Conservation (phyloP, 805 yeast genomes). For the Danielia reshetovae region DNA sequence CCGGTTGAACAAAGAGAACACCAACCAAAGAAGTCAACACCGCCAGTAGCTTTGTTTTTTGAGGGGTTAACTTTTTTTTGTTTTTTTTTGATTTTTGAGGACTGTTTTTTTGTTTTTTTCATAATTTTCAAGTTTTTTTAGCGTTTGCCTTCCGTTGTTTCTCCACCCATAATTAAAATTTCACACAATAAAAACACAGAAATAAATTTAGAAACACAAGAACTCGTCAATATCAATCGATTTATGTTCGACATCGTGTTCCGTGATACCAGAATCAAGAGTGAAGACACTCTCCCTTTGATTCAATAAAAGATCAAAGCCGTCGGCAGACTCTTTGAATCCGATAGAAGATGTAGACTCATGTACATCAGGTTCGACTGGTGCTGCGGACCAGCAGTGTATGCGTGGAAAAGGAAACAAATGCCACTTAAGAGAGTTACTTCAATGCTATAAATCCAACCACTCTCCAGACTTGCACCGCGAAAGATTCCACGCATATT, state of each 20-base stretch:
- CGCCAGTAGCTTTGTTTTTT: slow-evolving; percentile 2
- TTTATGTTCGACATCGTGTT: slow-evolving; percentile 15
- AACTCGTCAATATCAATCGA: slow-evolving; percentile 29
- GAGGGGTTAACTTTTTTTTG: slow-evolving; percentile 5
- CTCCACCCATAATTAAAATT: slow-evolving; percentile 6
- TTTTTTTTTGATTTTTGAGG: slow-evolving; percentile 4
- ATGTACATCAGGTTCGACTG: slow-evolving; percentile 31
- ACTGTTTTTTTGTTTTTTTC: slow-evolving; percentile 4
- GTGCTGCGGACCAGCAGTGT: slow-evolving; percentile 36
- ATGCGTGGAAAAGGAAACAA: slow-evolving; percentile 10
- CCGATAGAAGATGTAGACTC: slow-evolving; percentile 10
- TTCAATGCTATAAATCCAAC: slow-evolving; percentile 30
- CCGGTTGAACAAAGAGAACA: background rate
- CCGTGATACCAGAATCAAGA: slow-evolving; percentile 4
- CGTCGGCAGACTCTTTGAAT: slow-evolving; percentile 1
- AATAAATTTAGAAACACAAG: slow-evolving; percentile 23
- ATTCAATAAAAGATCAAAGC: slow-evolving; percentile 1
- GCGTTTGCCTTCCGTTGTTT: slow-evolving; percentile 5
- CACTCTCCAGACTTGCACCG: background rate
- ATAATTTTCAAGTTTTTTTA: slow-evolving; percentile 16
- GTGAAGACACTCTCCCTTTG: slow-evolving; percentile 1
- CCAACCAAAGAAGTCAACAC: slow-evolving; percentile 4
- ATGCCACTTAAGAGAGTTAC: slow-evolving; percentile 19
- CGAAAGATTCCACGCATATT: slow-evolving; percentile 21
- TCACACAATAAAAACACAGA: slow-evolving; percentile 7